Evolutionary conservation across 2,329 filamentous ascomycete species (phyloP).

Genomic region (Phoma sp.): DNA sequence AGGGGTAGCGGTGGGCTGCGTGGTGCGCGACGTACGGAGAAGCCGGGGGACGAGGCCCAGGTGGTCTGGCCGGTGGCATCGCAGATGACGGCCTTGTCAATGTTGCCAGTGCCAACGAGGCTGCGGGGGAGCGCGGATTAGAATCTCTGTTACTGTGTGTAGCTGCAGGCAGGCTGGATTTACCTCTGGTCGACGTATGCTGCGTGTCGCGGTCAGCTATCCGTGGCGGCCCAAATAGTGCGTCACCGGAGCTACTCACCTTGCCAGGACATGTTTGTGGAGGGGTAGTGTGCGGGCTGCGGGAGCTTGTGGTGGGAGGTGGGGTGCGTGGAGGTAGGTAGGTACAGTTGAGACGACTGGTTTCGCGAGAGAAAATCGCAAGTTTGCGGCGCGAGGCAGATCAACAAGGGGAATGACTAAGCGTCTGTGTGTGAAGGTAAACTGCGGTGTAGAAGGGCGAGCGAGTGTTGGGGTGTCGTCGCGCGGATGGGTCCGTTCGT

Average conservation of each 20-base stretch:
- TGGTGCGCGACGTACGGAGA: slow-evolving; percentile 66
- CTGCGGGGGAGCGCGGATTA: slow-evolving; percentile 24
- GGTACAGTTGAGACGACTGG: slow-evolving; percentile 3
- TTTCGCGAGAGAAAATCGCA: slow-evolving; percentile 23
- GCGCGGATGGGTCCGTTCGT: slow-evolving; percentile 26
- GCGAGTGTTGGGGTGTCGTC: slow-evolving; percentile 21
- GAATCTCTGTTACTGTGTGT: no score
- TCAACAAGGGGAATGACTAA: slow-evolving; percentile 33
- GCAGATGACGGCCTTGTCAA: slow-evolving; percentile 59
- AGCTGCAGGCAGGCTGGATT: not conserved
- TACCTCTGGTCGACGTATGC: slow-evolving; percentile 53
- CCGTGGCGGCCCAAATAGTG: not conserved
- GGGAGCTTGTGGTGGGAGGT: slow-evolving; percentile 25
- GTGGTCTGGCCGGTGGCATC: slow-evolving; percentile 59
- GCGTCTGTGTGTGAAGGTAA: slow-evolving; percentile 16
- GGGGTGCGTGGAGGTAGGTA: slow-evolving; percentile 15
- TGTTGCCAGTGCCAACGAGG: slow-evolving; percentile 52
- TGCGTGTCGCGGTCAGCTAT: slow-evolving; percentile 33
- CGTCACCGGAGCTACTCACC: slow-evolving; percentile 36
- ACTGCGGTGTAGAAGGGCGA: slow-evolving; percentile 31
- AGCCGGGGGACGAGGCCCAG: slow-evolving; percentile 85
- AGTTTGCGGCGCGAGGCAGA: slow-evolving; percentile 16
- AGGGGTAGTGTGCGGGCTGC: slow-evolving; percentile 34
- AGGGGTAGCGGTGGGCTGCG: no score
- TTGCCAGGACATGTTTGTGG: slow-evolving; percentile 52